A percentile compares a stretch with the other conserved stretches of the same genome.
phyloP scores from a whole-genome alignment of 108 stramenopile species.

The Fragilaria radians region DNA sequence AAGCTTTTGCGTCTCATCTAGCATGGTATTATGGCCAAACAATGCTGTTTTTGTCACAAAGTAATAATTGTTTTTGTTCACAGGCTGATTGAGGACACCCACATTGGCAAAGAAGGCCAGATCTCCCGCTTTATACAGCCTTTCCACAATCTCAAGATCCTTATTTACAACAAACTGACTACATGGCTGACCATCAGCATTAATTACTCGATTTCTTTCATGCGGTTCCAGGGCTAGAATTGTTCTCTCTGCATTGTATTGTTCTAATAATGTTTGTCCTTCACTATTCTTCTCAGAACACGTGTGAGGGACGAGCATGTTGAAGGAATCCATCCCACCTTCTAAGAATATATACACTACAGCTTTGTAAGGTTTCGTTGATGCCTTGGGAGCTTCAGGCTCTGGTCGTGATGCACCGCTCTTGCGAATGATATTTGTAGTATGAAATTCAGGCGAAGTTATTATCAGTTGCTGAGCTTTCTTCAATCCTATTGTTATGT shows the following conservation, averaged over 20 bases:
- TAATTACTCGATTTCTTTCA: conserved; percentile 11
- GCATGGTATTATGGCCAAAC: conserved; percentile 55
- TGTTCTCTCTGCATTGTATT: conserved; percentile 28
- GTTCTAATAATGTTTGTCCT: conserved; percentile 13
- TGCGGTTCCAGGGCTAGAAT: conserved; percentile 13
- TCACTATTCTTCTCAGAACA: conserved; percentile 10
- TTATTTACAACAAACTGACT: conserved; percentile 34
- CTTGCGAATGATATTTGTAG: conserved; percentile 18
- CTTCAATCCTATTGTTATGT: background rate
- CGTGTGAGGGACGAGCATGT: conserved; percentile 47
- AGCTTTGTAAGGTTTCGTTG: conserved; percentile 51
- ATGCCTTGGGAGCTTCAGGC: background rate
- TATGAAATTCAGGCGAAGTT: conserved; percentile 58
- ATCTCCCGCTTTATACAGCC: conserved; percentile 33
- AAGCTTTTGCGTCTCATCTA: conserved; percentile 19
- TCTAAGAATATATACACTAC: conserved; percentile 45
- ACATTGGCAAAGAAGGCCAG: conserved; percentile 37
- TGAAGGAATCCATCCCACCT: conserved; percentile 53
- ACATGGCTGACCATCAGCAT: conserved; percentile 31
- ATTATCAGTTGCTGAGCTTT: conserved; percentile 14
- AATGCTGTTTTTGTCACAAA: too few species aligned
- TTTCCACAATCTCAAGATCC: conserved; percentile 8
- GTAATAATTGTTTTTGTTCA: conserved; percentile 11
- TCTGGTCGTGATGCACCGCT: conserved; percentile 4
- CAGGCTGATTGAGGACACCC: conserved; percentile 19